Base-by-base conservation (phyloP, 257 asterid species). In the Solanum appendiculatum region DNA sequence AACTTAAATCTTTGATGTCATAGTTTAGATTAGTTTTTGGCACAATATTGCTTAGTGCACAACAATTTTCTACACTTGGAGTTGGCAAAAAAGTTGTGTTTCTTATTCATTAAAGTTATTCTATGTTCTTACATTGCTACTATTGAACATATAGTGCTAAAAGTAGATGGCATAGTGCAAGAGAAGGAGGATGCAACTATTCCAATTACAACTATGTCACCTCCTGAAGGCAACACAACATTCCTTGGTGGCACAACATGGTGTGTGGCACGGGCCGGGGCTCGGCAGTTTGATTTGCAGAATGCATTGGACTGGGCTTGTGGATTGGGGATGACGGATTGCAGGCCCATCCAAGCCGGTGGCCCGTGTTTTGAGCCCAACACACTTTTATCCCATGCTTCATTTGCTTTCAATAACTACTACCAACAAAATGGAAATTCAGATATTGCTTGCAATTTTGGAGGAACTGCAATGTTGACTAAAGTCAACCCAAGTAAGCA, bases 231-330 rank as follows among this genome's bases (percentile, higher is more conserved):
- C 66, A 95, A 96, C 91, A 94, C 96, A 70, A 96, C 98, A 37
- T 96, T 95, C 87, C 89, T 96, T 74, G 93, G 92, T 42, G 87
- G 87, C 39, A 92, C 94, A 15, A 87, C 93, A 3, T 94, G 98
- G 99, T 96, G 99, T 8, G 92, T 96, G 83, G 99, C 98, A 64
- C 93, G 92, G 34, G 83, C 92, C 44, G 96, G 93, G 7, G 93
- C 87, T 10, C 86, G 95, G 1, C 91, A 78, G 23, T 44, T 58
- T 12, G 95, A 96, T 84, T 64, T 96, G 69, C 94, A 96, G 91
- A 86, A 87, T 2, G 98, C 99, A 4, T 83, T 96, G 89, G 97
- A 96, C 88, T 96, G 98, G 99, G 99, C 98, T 0, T 96, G 99
- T 56, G 98, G 99, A 0, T 39, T 70, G 6, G 98, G 98, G 0